Base-by-base conservation (phyloP, 1,284 basidiomycete genomes). In the Inonotus hispidus region DNA sequence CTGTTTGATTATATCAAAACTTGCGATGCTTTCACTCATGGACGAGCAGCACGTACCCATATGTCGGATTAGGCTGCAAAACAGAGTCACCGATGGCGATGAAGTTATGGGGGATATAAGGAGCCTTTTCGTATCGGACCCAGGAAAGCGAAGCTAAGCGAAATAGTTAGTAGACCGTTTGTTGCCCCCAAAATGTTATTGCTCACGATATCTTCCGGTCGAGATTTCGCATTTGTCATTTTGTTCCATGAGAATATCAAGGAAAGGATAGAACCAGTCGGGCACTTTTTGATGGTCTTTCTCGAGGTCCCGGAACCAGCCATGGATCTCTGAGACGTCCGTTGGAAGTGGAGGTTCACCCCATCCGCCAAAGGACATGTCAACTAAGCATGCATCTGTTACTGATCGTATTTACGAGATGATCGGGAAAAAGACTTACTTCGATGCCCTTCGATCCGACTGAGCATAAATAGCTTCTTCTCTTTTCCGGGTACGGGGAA, bases 11-110 rank as follows among this genome's bases (percentile, higher is more conserved):
- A 52, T 7, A 10, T 29, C 11, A 39, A 16, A 11, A 32, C 32
- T 49, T 39, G 29, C 37, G 29, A n/a, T n/a, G 8, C 29, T 21
- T 41, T 3, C 7, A 43, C 27, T 13, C 5, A 16, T 14, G 25
- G 35, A 6, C 11, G 25, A 46, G 32, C 21, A 25, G 25, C n/a
- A 43, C 62, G 32, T 23, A 65, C 64, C 64, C 64, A 41, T 56
- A 61, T 8, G 52, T 60, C 2, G 64, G 64, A 47, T 65, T 65
- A n/a, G 58, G 45, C 6, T 53, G 41, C 59, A 63, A 59, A 19
- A 63, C 62, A 3, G 64, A 38, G 43, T 65, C 64, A 2, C 64
- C 64, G 14, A 63, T 35, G 3, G 59, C 64, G 43, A 63, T 50
- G 38, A 65, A 65, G 39, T 65, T 65, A 4, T 53, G 53, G 14